Conservation (phyloP, 164 flowering plant genomes). For the Tinospora cordifolia region DNA sequence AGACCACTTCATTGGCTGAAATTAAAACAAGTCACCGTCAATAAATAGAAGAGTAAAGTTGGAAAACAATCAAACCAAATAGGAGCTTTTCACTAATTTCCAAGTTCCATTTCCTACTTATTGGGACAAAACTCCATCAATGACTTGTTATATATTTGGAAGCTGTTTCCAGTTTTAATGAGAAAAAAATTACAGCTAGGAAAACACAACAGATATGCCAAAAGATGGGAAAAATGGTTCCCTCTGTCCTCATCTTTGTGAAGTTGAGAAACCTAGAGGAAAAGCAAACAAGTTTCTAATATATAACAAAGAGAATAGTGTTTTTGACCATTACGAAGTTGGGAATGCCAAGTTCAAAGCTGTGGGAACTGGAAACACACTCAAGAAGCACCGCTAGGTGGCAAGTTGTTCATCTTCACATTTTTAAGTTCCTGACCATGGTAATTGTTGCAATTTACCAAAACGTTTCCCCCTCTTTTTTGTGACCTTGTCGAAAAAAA, state of each 20-base stretch:
- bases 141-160: background rate
- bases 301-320: background rate
- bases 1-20: slow-evolving; percentile 85
- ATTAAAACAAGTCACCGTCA: slow-evolving; percentile 12
- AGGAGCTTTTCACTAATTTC: background rate
- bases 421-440: background rate
- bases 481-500: too few relatives aligned
- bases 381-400: background rate
- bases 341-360: background rate
- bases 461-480: too few relatives aligned
- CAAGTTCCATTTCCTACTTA: background rate
- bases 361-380: background rate
- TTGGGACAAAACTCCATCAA: background rate
- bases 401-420: background rate
- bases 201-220: background rate
- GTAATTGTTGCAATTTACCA: background rate
- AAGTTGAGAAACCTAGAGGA: background rate
- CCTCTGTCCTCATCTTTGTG: background rate
- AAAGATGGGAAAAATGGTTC: background rate
- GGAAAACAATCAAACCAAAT: background rate
- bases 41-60: background rate
- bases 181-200: background rate
- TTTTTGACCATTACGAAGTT: background rate
- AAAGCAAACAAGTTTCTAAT: background rate
- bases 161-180: background rate